Evolutionary conservation across 805 yeast genomes (phyloP).

Genomic region (Schwanniomyces pseudopolymorphus): DNA sequence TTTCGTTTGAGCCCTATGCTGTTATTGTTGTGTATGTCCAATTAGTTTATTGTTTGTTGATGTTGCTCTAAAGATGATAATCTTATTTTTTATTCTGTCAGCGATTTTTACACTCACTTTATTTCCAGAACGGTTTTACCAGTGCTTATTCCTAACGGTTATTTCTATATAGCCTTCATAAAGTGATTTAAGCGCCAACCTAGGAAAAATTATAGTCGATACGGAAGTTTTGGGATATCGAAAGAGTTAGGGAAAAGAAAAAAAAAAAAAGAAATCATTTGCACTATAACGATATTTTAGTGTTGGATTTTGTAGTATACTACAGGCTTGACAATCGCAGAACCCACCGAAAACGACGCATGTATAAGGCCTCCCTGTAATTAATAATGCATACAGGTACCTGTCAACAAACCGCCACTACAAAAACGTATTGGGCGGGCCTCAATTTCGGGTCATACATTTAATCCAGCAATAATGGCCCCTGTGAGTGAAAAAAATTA

Average conservation of each 20-base stretch:
- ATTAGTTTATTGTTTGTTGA: neutral
- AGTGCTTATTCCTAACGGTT: neutral
- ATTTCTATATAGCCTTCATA: neutral
- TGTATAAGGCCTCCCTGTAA: neutral
- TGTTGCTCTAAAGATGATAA: neutral
- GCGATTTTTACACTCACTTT: neutral
- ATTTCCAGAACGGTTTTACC: neutral
- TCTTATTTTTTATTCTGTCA: neutral
- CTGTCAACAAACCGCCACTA: neutral
- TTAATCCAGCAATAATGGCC: neutral
- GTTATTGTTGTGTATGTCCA: neutral
- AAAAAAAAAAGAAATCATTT: neutral
- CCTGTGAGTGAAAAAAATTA: neutral
- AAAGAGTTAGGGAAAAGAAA: neutral
- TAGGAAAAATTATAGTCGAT: too few relatives aligned
- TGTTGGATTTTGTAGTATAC: neutral
- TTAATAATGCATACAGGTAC: neutral
- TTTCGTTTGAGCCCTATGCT: too few relatives aligned
- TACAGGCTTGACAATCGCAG: neutral
- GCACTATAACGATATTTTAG: neutral
- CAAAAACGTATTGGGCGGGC: neutral
- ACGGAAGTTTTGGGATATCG: neutral
- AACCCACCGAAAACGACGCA: neutral
- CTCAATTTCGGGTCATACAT: neutral
- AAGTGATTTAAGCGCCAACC: neutral